Evolutionary conservation across 768 basidiomycete genomes (phyloP).

Genomic region (Russula vinacea): DNA sequence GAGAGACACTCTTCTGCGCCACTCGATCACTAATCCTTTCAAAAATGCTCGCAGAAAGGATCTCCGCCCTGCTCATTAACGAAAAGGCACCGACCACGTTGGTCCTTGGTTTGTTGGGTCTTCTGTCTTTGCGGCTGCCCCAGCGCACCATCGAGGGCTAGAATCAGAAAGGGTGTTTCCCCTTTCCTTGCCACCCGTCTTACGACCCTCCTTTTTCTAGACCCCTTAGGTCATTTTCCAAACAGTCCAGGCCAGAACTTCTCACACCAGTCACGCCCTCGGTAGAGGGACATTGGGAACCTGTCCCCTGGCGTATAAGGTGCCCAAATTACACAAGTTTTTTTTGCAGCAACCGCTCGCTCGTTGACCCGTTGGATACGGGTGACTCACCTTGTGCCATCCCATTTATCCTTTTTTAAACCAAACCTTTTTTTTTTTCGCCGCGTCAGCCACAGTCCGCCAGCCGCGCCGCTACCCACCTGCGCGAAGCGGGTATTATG

Average conservation of each 20-base stretch:
- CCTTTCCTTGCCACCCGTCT: neutral
- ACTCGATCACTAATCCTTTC: conserved; percentile 24
- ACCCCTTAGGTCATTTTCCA: conserved; percentile 8
- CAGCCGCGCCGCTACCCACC: conserved; percentile 15
- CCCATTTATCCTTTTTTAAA: conserved; percentile 24
- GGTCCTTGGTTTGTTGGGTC: neutral
- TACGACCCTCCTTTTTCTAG: conserved; percentile 9
- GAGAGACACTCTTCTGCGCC: conserved; percentile 19
- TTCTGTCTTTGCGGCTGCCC: conserved; percentile 18
- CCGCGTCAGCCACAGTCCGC: conserved; percentile 12
- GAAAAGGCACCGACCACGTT: conserved; percentile 22
- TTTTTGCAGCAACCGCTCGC: conserved; percentile 6
- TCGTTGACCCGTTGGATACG: conserved; percentile 4
- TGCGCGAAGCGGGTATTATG: conserved; percentile 20
- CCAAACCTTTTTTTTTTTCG: neutral
- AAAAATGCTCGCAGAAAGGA: conserved; percentile 1
- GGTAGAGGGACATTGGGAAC: conserved; percentile 4
- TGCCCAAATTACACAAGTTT: conserved; percentile 1
- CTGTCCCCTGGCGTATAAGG: conserved; percentile 3
- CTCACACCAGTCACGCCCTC: conserved; percentile 9
- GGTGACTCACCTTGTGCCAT: neutral
- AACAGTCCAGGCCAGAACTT: conserved; percentile 13
- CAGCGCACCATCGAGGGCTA: conserved; percentile 6
- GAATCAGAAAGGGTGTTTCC: neutral
- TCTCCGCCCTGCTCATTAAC: conserved; percentile 12